phyloP scores from a whole-genome alignment of 768 basidiomycete genomes.

The Pleurotus pulmonarius region DNA sequence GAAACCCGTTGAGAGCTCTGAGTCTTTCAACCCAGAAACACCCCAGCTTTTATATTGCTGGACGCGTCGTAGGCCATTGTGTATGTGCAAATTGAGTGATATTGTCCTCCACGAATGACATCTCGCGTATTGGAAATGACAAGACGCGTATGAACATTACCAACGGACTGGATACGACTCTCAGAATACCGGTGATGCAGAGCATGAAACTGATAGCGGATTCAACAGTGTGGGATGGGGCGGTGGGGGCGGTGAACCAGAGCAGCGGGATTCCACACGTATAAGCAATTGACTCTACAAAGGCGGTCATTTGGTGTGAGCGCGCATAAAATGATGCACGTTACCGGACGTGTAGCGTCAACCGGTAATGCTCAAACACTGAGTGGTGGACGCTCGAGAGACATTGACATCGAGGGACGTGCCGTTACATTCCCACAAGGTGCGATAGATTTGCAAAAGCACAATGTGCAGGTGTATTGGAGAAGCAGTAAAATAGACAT shows the following conservation, averaged over 20 bases:
- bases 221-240: not conserved
- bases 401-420: not conserved
- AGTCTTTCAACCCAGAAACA: not conserved
- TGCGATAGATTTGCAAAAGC: not conserved
- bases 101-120: not conserved
- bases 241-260: not conserved
- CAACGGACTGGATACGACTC: not conserved
- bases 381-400: not conserved
- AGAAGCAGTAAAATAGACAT: not conserved
- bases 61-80: not conserved
- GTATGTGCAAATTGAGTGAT: not conserved
- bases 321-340: not conserved
- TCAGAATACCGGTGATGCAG: not conserved
- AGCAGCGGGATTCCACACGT: not conserved
- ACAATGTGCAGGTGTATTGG: not conserved
- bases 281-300: not conserved
- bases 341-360: not conserved
- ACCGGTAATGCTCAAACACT: not conserved
- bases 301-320: not conserved
- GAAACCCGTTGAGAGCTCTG: slow-evolving; percentile 6
- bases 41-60: not conserved
- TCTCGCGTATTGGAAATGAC: not conserved
- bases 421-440: not conserved
- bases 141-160: not conserved
- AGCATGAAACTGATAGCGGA: not conserved